Conservation (phyloP, 345 rosid species). For the Crucihimalaya himalaica region DNA sequence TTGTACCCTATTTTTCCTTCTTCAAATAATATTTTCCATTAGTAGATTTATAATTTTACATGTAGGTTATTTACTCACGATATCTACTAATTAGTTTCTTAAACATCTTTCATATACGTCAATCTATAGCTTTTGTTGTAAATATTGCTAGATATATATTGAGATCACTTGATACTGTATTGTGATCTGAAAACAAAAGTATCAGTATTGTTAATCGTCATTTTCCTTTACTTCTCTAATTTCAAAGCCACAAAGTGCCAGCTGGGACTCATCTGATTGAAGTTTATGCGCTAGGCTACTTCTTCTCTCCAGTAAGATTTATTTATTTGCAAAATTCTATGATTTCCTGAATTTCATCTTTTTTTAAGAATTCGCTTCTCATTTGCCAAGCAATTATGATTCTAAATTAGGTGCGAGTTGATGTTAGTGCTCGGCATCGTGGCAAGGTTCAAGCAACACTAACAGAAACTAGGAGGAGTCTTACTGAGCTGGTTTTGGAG, state of each 20-base stretch:
- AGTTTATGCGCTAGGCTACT: conserved; percentile 80
- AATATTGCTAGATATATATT: not conserved
- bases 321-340: conserved; percentile 1
- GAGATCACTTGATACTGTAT: not conserved
- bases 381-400: conserved; percentile 13
- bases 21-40: not conserved
- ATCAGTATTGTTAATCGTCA: not conserved
- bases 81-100: not conserved
- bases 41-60: not conserved
- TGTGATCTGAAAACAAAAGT: conserved; percentile 14
- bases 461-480: conserved; percentile 87
- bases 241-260: conserved; percentile 73
- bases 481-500: conserved; percentile 83
- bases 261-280: conserved; percentile 98
- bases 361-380: not conserved
- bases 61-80: not conserved
- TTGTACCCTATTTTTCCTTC: conserved; percentile 61
- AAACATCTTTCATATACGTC: not conserved
- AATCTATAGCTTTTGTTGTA: not conserved
- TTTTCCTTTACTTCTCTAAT: conserved; percentile 55
- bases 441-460: conserved; percentile 95
- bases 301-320: conserved; percentile 87
- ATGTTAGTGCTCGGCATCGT: conserved; percentile 93
- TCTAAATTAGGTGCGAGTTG: conserved; percentile 77
- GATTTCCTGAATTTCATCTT: not conserved